Base-by-base conservation (phyloP, 2,329 filamentous ascomycete species). In the Didymella segeticola region DNA sequence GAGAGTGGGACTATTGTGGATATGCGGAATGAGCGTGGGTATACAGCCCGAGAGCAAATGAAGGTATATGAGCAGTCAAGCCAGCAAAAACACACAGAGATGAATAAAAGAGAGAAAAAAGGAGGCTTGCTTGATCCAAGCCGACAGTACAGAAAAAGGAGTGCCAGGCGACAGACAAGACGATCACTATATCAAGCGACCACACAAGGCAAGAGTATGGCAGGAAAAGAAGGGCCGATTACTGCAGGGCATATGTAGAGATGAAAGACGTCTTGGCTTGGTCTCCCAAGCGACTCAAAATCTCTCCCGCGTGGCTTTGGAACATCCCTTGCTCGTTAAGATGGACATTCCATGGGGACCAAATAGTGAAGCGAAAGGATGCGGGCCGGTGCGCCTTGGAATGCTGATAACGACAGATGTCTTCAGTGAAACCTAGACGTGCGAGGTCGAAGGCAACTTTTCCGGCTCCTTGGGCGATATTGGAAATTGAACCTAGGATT, bases 311-410 rank as follows among this genome's bases (percentile, higher is more conserved):
- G 54, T 61, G 59, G 59, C 49, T 56, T 37, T 59, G 34, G 34
- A 34, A 51, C 58, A 71, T 69, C 72, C 70, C 70, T 73, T 74
- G 63, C 70, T 56, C 58, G 37, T 33, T 47, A 49, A 51, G 22
- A 60, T 62, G 49, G 54, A 62, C 63, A 69, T 75, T 73, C 68
- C 61, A 66, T 57, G 48, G 39, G 33, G 30, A 23, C 36, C 36
- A 43, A 50, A 29, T 42, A 26, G 33, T 30, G 34, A 46, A 42
- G 36, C 48, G 50, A 48, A 42, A 38, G 58, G 54, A 53, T 36
- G 42, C 29, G 34, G 47, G 58, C 56, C 43, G 43, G 27, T 34
- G 25, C 29, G n/a, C 30, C 27, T 20, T 59, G 61, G 62, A 67
- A 67, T 66, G 63, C 38, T 56, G 51, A 45, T 27, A 12, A 30